Conservation (phyloP, 106 monocot genomes). For the Triglochin maritima region DNA sequence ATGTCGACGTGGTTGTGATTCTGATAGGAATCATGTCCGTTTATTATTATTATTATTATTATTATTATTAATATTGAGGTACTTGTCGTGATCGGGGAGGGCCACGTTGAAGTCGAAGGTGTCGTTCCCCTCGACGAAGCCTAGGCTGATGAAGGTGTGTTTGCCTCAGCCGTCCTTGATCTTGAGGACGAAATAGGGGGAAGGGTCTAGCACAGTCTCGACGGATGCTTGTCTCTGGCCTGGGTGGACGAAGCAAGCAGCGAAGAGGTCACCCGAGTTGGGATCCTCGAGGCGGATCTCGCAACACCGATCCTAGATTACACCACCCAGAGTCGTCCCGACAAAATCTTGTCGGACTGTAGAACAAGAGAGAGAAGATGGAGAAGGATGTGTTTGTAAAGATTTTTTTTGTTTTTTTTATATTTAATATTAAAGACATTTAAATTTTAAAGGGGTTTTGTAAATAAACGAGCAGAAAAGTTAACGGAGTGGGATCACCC, state of each 20-base stretch:
- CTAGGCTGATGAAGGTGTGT: slow-evolving; percentile 83
- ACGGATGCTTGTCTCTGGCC: slow-evolving; percentile 66
- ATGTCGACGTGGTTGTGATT: slow-evolving; percentile 43
- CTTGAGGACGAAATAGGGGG: slow-evolving; percentile 77
- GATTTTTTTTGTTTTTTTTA: no score
- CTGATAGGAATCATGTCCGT: slow-evolving; percentile 13
- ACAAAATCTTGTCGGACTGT: slow-evolving; percentile 95
- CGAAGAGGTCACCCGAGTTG: slow-evolving; percentile 80
- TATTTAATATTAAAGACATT: no score
- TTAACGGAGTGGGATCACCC: no score
- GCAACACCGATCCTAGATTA: slow-evolving; percentile 62
- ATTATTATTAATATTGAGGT: slow-evolving; percentile 60
- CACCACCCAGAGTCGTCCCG: slow-evolving; percentile 90
- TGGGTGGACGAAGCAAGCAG: slow-evolving; percentile 71
- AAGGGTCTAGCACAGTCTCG: slow-evolving; percentile 87
- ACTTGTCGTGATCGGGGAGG: slow-evolving; percentile 89
- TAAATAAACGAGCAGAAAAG: no score
- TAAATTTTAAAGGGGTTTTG: no score
- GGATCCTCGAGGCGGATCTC: slow-evolving; percentile 98
- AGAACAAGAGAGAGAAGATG: slow-evolving; percentile 2
- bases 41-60: slow-evolving; percentile 67
- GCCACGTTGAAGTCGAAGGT: slow-evolving; percentile 98
- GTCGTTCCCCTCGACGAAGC: slow-evolving; percentile 81
- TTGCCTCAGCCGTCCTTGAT: slow-evolving; percentile 90
- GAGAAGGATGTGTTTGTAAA: no score